Evolutionary conservation across 1,284 basidiomycete genomes (phyloP).

Genomic region (Ceratobasidium sp.): DNA sequence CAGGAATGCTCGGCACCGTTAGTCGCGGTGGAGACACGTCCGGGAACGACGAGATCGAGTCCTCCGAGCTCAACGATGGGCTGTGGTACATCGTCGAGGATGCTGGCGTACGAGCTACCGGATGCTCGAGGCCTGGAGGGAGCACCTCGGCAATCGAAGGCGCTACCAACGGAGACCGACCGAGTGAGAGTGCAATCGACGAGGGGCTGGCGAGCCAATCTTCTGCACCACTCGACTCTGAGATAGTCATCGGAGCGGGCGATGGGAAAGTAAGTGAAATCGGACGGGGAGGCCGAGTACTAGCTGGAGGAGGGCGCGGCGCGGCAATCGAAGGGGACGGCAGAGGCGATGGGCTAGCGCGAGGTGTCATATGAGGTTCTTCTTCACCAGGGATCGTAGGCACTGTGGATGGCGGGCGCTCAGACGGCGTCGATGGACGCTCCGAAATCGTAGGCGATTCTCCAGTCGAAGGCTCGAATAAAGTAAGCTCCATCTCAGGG

Average conservation of each 20-base stretch:
- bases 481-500: conserved; percentile 4
- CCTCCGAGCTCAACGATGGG: conserved; percentile 28
- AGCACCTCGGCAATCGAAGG: conserved; percentile 33
- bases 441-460: conserved; percentile 2
- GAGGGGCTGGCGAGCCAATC: conserved; percentile 43
- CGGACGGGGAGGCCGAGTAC: neutral
- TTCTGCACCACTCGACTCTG: conserved; percentile 5
- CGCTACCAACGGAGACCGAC: neutral
- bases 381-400: conserved; percentile 28
- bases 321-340: conserved; percentile 5
- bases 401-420: conserved; percentile 26
- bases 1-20: conserved; percentile 29
- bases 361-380: conserved; percentile 15
- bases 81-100: conserved; percentile 15
- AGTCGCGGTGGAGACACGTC: conserved; percentile 36
- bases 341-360: conserved; percentile 3
- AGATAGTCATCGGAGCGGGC: conserved; percentile 40
- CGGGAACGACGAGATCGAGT: conserved; percentile 28
- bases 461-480: conserved; percentile 14
- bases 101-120: neutral
- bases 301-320: neutral
- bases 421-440: neutral
- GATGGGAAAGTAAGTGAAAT: conserved; percentile 30
- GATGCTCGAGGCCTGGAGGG: conserved; percentile 23
- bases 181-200: conserved; percentile 34